Conservation (phyloP, 768 basidiomycete genomes). For the Xanthoconium stramineum region DNA sequence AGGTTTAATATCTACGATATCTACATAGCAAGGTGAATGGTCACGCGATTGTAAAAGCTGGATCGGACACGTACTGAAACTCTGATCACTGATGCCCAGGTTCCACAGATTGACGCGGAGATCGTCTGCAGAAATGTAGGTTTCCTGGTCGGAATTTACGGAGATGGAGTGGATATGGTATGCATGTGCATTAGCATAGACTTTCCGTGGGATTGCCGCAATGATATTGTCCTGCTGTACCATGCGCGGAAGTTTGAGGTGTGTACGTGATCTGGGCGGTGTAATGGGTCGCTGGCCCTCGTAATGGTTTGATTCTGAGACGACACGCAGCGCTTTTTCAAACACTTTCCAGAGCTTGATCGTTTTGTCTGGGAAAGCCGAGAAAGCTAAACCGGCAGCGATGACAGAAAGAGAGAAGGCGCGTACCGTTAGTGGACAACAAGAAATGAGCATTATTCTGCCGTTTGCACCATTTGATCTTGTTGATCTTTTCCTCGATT, state of each 20-base stretch:
- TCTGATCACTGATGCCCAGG: constrained; percentile 95
- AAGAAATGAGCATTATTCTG: constrained; percentile 98
- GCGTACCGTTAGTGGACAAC: constrained; percentile 90
- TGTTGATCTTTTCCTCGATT: constrained; percentile 99
- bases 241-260: constrained; percentile 88
- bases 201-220: constrained; percentile 96
- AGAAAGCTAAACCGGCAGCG: not conserved
- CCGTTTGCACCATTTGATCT: constrained; percentile 99
- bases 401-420: not conserved
- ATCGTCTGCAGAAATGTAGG: constrained; percentile 99
- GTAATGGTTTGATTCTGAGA: constrained; percentile 93
- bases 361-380: constrained; percentile 77
- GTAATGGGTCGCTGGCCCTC: constrained; percentile 73
- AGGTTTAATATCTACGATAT: constrained; percentile 99
- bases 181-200: constrained; percentile 98
- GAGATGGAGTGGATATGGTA: constrained; percentile 99
- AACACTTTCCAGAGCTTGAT: constrained; percentile 99
- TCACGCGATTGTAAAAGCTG: not conserved
- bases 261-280: constrained; percentile 52
- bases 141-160: constrained; percentile 99
- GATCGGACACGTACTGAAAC: constrained; percentile 77
- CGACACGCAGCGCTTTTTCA: constrained; percentile 93
- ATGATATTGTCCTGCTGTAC: constrained; percentile 95
- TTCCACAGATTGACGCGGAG: constrained; percentile 98
- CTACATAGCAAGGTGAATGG: constrained; percentile 39